A percentile compares a stretch with the other conserved stretches of the same genome.
phyloP scores from a whole-genome alignment of 2,329 filamentous ascomycete genomes.

The Magnaporthiopsis rhizophila region DNA sequence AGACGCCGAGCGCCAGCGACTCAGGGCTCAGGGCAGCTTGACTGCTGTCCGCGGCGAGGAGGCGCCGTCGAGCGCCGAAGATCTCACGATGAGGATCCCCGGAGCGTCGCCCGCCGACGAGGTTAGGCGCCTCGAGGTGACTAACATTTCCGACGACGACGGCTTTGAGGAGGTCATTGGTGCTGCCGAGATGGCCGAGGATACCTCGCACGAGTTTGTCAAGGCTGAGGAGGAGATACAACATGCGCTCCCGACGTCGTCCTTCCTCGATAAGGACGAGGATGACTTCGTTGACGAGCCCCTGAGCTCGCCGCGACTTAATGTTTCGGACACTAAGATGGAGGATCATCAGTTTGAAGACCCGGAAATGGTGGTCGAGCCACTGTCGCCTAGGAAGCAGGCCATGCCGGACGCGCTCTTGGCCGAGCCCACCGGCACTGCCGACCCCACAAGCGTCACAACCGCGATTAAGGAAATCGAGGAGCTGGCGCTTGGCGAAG shows the following conservation, averaged over 20 bases:
- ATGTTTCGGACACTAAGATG: constrained; percentile 50
- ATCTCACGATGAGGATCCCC: constrained; percentile 50
- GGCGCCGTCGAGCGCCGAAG: constrained; percentile 46
- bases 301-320: constrained; percentile 58
- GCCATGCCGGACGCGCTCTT: background rate
- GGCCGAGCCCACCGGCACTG: background rate
- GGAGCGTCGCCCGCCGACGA: constrained; percentile 49
- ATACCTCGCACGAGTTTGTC: constrained; percentile 61
- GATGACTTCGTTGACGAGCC: constrained; percentile 75
- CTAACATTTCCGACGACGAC: constrained; percentile 79
- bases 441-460: constrained; percentile 5
- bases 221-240: constrained; percentile 49
- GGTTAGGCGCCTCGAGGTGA: constrained; percentile 64
- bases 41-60: constrained; percentile 35
- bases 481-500: constrained; percentile 4
- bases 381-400: constrained; percentile 45
- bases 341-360: constrained; percentile 46
- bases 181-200: constrained; percentile 62
- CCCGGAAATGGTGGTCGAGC: constrained; percentile 47
- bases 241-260: constrained; percentile 20
- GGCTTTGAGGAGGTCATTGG: constrained; percentile 84
- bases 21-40: constrained; percentile 71
- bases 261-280: constrained; percentile 51
- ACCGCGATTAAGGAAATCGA: constrained; percentile 8
- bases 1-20: constrained; percentile 71